Base-by-base conservation (phyloP, 768 basidiomycete species). In the Lactifluus rugatus region DNA sequence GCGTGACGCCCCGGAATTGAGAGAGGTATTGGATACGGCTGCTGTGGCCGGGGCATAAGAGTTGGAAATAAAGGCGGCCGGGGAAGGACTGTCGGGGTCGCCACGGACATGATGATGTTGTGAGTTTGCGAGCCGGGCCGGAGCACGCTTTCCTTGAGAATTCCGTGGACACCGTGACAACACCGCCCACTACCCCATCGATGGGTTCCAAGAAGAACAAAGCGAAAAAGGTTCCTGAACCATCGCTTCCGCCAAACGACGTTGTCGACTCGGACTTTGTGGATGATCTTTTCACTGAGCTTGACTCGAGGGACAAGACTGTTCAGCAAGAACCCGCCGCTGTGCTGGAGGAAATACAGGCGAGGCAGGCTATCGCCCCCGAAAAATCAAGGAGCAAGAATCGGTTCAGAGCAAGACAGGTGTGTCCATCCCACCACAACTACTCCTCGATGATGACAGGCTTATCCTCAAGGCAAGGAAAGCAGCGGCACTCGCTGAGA, bases 21-120 rank as follows among this genome's bases (percentile, higher is more conserved):
- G 5, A 84, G 68, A 13, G 87, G 87, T 0, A 75, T 70, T 5
- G 85, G 85, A 57, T 84, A 79, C 0, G 85, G 78, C 48, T 84
- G 81, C 0, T 84, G 87, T 16, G 78, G 75, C 61, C 76, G 76
- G 0, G 89, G 86, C 9, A 90, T 74, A 4, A 89, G 77, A 47
- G 75, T 73, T 1, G 88, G 89, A 66, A 88, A 84, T 31, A 76
- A 58, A 3, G 75, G 78, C n/a, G 76, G 75, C 1, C 80, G 79
- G 7, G 86, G 84, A 44, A 90, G 71, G n/a, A 90, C 70, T 1
- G 88, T 89, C n/a, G 87, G 85, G 19, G 82, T 81, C 31, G 81
- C 78, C 10, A 79, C 72, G 13, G 78, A 77, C 78, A 81, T 81
- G 39, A 41, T 13, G 10, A n/a, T 13, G 14, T n/a, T 2, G 26